Percentiles rank a stretch among this genome's conserved stretches.
Evolutionary conservation across 129 eudicot genomes (phyloP).

Genomic region (Flaveria ramosissima): DNA sequence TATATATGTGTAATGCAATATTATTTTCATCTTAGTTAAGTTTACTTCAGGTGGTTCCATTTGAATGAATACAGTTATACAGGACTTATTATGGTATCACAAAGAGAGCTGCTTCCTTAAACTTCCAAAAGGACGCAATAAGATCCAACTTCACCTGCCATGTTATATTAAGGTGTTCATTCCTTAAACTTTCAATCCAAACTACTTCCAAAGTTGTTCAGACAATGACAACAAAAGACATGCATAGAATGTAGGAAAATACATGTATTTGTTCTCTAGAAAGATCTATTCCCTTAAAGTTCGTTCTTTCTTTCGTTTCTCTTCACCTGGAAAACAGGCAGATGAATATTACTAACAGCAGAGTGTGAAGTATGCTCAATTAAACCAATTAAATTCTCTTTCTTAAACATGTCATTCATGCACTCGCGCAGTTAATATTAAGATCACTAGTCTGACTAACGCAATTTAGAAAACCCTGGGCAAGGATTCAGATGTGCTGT

Average conservation of each 20-base stretch:
- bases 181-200: not conserved
- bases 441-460: not conserved
- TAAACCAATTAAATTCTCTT: not conserved
- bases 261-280: not conserved
- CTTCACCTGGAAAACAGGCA: not conserved
- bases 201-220: not conserved
- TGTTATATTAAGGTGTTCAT: not conserved
- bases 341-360: not conserved
- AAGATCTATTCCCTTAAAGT: not conserved
- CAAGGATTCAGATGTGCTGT: constrained; percentile 14
- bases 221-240: not conserved
- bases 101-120: not conserved
- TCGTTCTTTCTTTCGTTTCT: not conserved
- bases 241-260: not conserved
- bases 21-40: not conserved
- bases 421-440: not conserved
- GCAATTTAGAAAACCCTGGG: not conserved
- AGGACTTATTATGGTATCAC: not conserved
- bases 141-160: not conserved
- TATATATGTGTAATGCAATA: not conserved
- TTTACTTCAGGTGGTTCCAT: constrained; percentile 1
- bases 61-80: not conserved
- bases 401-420: not conserved
- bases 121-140: not conserved
- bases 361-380: not conserved